Conservation (phyloP, 23 red algal genomes). For the Gracilariopsis chorda region DNA sequence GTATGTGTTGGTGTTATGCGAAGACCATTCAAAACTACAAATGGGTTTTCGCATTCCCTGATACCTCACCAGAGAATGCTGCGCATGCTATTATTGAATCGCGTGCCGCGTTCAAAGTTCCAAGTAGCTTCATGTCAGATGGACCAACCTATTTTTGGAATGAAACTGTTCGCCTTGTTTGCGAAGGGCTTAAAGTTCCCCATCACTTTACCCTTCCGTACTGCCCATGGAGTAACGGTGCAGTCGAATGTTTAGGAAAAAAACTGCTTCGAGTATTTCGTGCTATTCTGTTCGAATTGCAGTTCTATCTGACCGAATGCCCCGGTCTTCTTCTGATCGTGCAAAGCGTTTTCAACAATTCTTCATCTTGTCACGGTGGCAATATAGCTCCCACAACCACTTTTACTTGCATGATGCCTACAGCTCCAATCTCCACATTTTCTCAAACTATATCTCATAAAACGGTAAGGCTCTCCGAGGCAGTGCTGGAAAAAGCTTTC, state of each 20-base stretch:
- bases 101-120: not conserved
- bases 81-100: not conserved
- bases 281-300: not conserved
- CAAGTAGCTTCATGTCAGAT: not conserved
- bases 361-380: not conserved
- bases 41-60: not conserved
- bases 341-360: not conserved
- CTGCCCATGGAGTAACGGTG: conserved; percentile 27
- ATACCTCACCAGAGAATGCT: not conserved
- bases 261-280: conserved; percentile 3
- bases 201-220: conserved; percentile 16
- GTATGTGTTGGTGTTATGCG: not conserved
- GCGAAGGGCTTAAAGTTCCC: not conserved
- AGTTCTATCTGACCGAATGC: not conserved
- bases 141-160: not conserved
- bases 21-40: not conserved
- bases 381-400: not conserved
- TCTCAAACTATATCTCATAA: not conserved
- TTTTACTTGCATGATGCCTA: not conserved
- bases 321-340: not conserved
- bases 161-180: not conserved
- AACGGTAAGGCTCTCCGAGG: not conserved
- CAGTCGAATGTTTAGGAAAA: not conserved
- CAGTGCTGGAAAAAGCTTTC: not conserved
- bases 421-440: not conserved